Base-by-base conservation (phyloP, 148 eudicot genomes). In the Rhododendron griersonianum region DNA sequence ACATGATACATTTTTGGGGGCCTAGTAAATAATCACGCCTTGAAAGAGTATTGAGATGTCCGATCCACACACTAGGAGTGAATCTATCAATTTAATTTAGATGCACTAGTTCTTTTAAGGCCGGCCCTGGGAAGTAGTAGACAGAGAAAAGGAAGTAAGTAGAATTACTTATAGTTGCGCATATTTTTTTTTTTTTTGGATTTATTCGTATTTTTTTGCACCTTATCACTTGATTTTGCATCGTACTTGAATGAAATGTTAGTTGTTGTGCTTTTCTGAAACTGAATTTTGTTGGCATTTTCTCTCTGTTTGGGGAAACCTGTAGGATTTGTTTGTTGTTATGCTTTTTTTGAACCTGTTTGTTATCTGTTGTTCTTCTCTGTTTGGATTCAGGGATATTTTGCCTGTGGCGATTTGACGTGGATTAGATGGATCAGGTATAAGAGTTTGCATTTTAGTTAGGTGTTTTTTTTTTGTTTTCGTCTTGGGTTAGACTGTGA, bases 351-450 rank as follows among this genome's bases (percentile, higher is more conserved):
- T 82, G 51, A 82, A 35, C 25, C 48, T 37, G n/a, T 67, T 39
- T 61, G 74, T 61, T 59, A 25, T 39, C 41, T 11, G 23, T 23
- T 11, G 23, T 59, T 47, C 50, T 55, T 81, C 15, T 82, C 30
- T 57, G 21, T 25, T 61, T 61, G 84, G 37, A 47, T 41, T 61
- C 84, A 63, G 84, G 41, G 51, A 41, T 23, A 21, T 39, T 59
- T 23, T 11, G 5, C 55, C 8, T 28, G 33, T 39, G 19, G 84
- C 11, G n/a, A 14, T 81, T 61, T 82, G 74, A 61, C 21, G 75
- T 39, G 35, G 84, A 61, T 61, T 41, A 39, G 30, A 82, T 82
- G 84, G 84, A 82, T 25, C 84, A 82, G 84, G 84, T 82, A 82
- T 37, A 23, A 23, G 21, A 44, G 13, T 41, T 82, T 39, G 51